phyloP scores from a whole-genome alignment of 768 basidiomycete species.

The Porpolomopsis calyptriformis region DNA sequence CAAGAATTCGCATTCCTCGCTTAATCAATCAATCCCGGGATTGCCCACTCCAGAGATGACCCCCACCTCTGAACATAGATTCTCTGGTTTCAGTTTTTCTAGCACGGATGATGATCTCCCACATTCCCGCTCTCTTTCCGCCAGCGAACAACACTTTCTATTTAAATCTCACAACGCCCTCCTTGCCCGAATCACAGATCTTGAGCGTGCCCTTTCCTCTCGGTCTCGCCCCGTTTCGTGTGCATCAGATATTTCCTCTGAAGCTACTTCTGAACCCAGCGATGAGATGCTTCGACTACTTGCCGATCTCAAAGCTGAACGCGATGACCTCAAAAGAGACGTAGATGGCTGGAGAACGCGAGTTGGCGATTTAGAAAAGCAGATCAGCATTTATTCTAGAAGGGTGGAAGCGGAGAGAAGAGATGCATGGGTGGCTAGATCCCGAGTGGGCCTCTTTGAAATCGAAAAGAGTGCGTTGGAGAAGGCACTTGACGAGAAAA shows the following conservation, averaged over 20 bases:
- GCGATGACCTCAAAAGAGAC: conserved; percentile 82
- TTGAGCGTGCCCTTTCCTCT: conserved; percentile 58
- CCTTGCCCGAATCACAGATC: conserved; percentile 68
- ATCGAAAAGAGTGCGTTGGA: conserved; percentile 53
- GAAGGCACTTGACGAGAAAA: conserved; percentile 26
- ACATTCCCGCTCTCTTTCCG: conserved; percentile 45
- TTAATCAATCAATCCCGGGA: conserved; percentile 30
- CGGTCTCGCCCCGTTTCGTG: conserved; percentile 36
- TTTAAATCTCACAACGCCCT: conserved; percentile 77
- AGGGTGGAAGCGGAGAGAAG: conserved; percentile 69
- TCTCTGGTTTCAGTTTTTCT: conserved; percentile 22
- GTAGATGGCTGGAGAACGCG: conserved; percentile 79
- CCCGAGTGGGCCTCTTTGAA: conserved; percentile 53
- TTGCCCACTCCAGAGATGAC: conserved; percentile 71
- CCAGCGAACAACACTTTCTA: conserved; percentile 76
- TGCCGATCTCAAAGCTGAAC: conserved; percentile 73
- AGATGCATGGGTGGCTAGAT: conserved; percentile 79
- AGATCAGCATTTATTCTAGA: conserved; percentile 50
- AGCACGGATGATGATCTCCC: conserved; percentile 36
- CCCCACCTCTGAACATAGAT: conserved; percentile 39
- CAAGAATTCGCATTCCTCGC: conserved; percentile 37
- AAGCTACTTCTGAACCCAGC: conserved; percentile 38
- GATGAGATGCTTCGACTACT: conserved; percentile 74
- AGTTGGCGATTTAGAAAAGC: conserved; percentile 67
- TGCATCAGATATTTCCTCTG: conserved; percentile 18